Base-by-base conservation (phyloP, 495 filamentous ascomycete species). In the Evernia prunastri region DNA sequence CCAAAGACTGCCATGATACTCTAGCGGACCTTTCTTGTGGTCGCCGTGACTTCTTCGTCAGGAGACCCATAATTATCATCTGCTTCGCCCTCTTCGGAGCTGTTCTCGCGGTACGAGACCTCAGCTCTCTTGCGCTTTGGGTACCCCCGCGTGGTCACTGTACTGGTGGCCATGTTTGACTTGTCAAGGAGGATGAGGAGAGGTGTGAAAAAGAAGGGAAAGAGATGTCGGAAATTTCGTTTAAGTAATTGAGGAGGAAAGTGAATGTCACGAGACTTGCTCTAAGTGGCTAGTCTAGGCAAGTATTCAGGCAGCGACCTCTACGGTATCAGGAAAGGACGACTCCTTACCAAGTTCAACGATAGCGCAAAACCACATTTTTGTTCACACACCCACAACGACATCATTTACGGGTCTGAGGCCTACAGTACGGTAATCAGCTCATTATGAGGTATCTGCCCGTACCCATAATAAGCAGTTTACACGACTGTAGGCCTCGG, bases 51-150 rank as follows among this genome's bases (percentile, higher is more conserved):
- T 31, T 31, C 13, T 0, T 18, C 13, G n/a, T 33, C 29, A 33
- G 51, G n/a, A 0, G 5, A 15, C 9, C 0, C 27, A 11, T 9
- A 54, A 5, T 31, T 23, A 2, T 40, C 60, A n/a, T 63, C 35
- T 53, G 12, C 63, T 20, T 65, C 57, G 1, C 9, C 20, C 25
- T 58, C 54, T 4, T 56, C 59, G 20, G 64, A 66, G 43, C 56
- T 51, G 25, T 39, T 66, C 11, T 62, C 49, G 51, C 36, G 58
- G 54, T 66, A 66, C 12, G 59, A 57, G 40, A 63, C 35, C 1
- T 63, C 58, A n/a, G 47, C 40, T 47, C 64, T 49, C 49, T 63
- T 66, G 17, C 64, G 64, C 51, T 63, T 63, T 47, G 64, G 59
- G 29, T 47, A 53, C 12, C 23, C 40, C 25, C 64, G 64, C 11